These are phyloP conservation scores for Endogone sp. DNA, from an alignment of 192 early-diverging fungal species.

Conservation along the genomic window DNA sequence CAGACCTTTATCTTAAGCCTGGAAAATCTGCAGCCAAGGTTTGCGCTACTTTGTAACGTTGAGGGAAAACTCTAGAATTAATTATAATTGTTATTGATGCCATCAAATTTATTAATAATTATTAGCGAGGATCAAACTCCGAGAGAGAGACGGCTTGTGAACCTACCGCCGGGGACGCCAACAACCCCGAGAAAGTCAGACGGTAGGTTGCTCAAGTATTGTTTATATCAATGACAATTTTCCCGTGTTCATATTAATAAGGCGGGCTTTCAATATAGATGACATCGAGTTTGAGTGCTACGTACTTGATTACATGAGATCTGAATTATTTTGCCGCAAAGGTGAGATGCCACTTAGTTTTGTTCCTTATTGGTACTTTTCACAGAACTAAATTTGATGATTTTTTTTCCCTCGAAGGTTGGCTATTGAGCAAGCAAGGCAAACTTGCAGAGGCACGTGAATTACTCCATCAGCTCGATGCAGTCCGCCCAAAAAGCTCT, in stretches of 20 bases:
- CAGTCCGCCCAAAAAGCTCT: constrained; percentile 21
- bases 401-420: constrained; percentile 8
- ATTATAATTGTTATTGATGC: background rate
- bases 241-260: background rate
- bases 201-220: background rate
- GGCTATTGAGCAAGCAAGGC: constrained; percentile 26
- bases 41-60: background rate
- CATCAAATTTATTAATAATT: background rate
- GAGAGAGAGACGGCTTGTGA: constrained; percentile 33
- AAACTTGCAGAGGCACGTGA: constrained; percentile 32
- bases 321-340: constrained; percentile 29
- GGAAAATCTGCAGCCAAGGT: constrained; percentile 43
- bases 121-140: constrained; percentile 47
- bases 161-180: background rate
- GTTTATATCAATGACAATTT: background rate
- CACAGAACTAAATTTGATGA: background rate
- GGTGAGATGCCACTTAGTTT: constrained; percentile 17
- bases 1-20: constrained; percentile 42
- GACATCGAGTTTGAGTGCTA: constrained; percentile 29
- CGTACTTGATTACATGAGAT: constrained; percentile 38
- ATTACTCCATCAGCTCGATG: constrained; percentile 15
- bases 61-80: no score
- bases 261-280: background rate
- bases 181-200: background rate
- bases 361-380: background rate